A percentile compares a stretch with the other conserved stretches of the same genome.
phyloP scores from a whole-genome alignment of 345 rosid species.

The Camelina neglecta region DNA sequence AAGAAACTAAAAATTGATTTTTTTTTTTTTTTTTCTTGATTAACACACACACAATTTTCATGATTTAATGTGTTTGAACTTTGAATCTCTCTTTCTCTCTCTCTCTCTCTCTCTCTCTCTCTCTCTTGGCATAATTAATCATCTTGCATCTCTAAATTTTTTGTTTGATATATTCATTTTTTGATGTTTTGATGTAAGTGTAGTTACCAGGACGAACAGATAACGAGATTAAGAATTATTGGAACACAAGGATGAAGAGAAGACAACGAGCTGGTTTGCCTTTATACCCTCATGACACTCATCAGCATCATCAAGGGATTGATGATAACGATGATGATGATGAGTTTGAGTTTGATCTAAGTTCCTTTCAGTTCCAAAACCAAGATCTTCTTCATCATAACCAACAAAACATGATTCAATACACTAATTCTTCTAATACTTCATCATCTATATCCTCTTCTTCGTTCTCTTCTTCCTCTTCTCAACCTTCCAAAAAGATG shows the following conservation, averaged over 20 bases:
- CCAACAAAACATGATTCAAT: slow-evolving; percentile 34
- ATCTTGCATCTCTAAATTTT: slow-evolving; percentile 1
- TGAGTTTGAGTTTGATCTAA: slow-evolving; percentile 41
- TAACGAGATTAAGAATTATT: slow-evolving; percentile 88
- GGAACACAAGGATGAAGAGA: slow-evolving; percentile 87
- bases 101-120: slow-evolving; percentile 1
- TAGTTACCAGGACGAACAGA: slow-evolving; percentile 92
- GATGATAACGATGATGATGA: slow-evolving; percentile 29
- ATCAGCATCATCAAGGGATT: slow-evolving; percentile 24
- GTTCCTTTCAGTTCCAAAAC: slow-evolving; percentile 42
- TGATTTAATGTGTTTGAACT: slow-evolving; percentile 28
- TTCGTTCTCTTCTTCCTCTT: slow-evolving; percentile 41
- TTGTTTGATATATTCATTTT: neutral
- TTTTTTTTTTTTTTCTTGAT: neutral
- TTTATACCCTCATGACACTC: slow-evolving; percentile 64
- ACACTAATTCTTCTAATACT: slow-evolving; percentile 37
- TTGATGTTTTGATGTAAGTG: neutral
- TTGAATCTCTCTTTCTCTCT: slow-evolving; percentile 15
- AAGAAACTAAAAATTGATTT: neutral
- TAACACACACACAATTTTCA: slow-evolving; percentile 36
- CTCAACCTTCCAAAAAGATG: slow-evolving; percentile 35
- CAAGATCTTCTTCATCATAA: slow-evolving; percentile 31
- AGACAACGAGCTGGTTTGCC: slow-evolving; percentile 77
- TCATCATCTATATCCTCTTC: slow-evolving; percentile 43
- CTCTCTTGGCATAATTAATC: slow-evolving; percentile 30